Evolutionary conservation across 2,329 filamentous ascomycete species (phyloP).

Genomic region (Hypoxylon sp.): DNA sequence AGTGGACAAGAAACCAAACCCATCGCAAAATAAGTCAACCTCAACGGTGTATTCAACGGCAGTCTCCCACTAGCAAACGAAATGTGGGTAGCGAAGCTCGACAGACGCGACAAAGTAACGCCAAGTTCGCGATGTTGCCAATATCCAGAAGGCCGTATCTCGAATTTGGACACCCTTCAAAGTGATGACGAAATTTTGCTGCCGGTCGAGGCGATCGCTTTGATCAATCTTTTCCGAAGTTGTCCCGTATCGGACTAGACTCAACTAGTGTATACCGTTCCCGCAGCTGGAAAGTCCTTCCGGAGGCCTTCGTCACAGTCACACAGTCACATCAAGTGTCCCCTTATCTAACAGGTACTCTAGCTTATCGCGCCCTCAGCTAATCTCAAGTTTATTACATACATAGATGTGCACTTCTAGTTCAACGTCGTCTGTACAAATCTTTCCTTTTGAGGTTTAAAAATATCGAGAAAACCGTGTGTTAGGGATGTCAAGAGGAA

Average conservation of each 20-base stretch:
- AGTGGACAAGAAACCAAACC: too few species aligned
- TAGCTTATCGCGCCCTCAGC: not conserved
- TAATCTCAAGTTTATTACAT: not conserved
- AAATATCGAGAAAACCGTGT: not conserved
- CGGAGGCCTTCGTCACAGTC: not conserved
- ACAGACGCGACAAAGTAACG: not conserved
- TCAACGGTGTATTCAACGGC: not conserved
- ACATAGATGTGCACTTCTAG: not conserved
- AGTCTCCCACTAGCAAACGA: not conserved
- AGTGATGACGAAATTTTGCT: not conserved
- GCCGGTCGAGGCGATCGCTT: not conserved
- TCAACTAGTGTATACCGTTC: not conserved
- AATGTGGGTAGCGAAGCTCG: not conserved
- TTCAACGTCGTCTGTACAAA: not conserved
- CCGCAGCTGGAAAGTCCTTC: not conserved
- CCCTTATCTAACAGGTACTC: not conserved
- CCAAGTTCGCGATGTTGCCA: not conserved
- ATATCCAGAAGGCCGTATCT: not conserved
- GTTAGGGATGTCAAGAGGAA: slow-evolving; percentile 14
- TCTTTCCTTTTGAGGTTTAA: not conserved
- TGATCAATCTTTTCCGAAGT: not conserved
- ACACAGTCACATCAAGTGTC: not conserved
- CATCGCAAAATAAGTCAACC: slow-evolving; percentile 4
- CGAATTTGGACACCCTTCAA: not conserved
- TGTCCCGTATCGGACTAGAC: not conserved